Conservation (phyloP, 2,329 filamentous ascomycete genomes). For the Parascedosporium putredinis region DNA sequence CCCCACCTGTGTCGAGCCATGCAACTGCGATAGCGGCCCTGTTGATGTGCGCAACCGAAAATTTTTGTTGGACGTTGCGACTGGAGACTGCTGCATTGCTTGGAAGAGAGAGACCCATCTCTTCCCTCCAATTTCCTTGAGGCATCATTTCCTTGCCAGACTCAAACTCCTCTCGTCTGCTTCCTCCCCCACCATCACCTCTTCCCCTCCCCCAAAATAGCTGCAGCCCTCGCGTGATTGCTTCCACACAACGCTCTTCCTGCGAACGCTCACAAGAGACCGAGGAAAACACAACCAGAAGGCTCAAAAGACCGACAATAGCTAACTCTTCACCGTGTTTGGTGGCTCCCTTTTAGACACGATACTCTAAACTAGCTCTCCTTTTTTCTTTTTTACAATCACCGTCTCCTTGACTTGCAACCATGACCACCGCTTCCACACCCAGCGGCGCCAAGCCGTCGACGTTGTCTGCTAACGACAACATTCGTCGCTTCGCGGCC, state of each 20-base stretch:
- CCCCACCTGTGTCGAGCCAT: slow-evolving; percentile 6
- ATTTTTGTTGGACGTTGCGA: slow-evolving; percentile 3
- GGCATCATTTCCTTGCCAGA: slow-evolving; percentile 7
- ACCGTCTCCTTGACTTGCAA: background rate
- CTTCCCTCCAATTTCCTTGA: slow-evolving; percentile 6
- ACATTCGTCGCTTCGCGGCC: slow-evolving; percentile 91
- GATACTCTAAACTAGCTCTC: background rate
- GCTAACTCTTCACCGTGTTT: too few relatives aligned
- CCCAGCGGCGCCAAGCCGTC: slow-evolving; percentile 27
- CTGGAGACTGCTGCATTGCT: background rate
- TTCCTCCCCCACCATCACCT: background rate
- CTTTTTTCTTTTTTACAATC: background rate
- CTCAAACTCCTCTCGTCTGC: background rate
- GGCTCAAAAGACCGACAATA: too few relatives aligned
- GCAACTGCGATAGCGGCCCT: background rate
- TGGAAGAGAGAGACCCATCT: background rate
- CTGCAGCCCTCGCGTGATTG: slow-evolving; percentile 1
- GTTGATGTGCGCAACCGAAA: slow-evolving; percentile 5
- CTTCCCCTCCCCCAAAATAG: background rate
- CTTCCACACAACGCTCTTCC: background rate
- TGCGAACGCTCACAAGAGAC: too few relatives aligned
- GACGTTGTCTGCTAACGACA: slow-evolving; percentile 80
- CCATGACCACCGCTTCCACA: slow-evolving; percentile 33
- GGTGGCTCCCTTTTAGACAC: slow-evolving; percentile 1
- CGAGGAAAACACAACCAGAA: too few relatives aligned